Evolutionary conservation across 2,329 filamentous ascomycete species (phyloP).

Genomic region (Trichophyton schoenleinii): DNA sequence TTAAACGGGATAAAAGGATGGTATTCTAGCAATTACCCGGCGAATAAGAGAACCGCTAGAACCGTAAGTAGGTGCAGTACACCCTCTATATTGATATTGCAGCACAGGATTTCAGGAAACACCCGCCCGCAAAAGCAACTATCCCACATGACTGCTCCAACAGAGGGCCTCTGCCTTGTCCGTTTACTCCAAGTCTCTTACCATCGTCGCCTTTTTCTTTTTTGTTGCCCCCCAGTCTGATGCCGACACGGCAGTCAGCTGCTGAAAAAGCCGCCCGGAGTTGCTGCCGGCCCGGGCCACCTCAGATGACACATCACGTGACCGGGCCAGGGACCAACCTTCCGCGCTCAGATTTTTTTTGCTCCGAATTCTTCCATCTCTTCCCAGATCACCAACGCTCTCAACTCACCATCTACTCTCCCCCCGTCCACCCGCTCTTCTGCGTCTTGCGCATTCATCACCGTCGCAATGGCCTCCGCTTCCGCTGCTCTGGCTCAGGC

Average conservation of each 20-base stretch:
- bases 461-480: conserved; percentile 7
- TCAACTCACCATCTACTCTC: background rate
- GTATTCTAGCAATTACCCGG: no score
- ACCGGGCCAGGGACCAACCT: background rate
- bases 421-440: background rate
- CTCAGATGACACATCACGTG: background rate
- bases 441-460: background rate
- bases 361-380: background rate
- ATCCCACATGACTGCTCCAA: no score
- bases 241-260: no score
- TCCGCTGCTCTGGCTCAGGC: conserved; percentile 12
- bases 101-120: no score
- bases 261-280: background rate
- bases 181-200: no score
- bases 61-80: no score
- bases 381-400: background rate
- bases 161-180: no score
- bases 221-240: background rate
- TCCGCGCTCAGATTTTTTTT: conserved; percentile 2
- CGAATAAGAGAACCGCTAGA: no score
- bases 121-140: no score
- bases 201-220: no score
- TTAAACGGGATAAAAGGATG: no score
- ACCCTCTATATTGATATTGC: no score
- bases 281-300: background rate